Percentiles rank a stretch among this genome's conserved stretches.
phyloP scores from a whole-genome alignment of 164 flowering plant species.

The Vitis amurensis region DNA sequence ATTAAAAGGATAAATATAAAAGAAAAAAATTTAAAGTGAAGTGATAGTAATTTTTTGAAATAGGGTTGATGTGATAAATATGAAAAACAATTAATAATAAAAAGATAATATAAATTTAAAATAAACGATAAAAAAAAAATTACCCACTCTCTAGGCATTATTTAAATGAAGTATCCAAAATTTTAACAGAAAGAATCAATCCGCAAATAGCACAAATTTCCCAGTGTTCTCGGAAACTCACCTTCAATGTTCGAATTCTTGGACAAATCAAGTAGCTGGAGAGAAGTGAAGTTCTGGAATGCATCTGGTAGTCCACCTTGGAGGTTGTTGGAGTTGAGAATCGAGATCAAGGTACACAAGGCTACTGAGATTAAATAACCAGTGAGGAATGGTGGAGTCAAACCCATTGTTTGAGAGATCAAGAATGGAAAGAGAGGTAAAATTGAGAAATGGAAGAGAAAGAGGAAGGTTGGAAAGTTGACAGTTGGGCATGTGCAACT shows the following conservation, averaged over 20 bases:
- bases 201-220: constrained; percentile 13
- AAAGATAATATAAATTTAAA: too few species aligned
- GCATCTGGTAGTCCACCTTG: too few species aligned
- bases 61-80: too few species aligned
- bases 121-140: too few species aligned
- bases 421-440: constrained; percentile 9
- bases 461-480: neutral
- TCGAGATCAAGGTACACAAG: constrained; percentile 9
- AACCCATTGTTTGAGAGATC: constrained; percentile 15
- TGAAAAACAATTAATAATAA: too few species aligned
- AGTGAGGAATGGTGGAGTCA: constrained; percentile 1
- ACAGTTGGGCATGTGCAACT: constrained; percentile 17
- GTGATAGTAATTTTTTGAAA: too few species aligned
- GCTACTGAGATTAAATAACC: constrained; percentile 14
- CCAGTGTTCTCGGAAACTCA: neutral
- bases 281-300: too few species aligned
- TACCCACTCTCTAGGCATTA: too few species aligned
- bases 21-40: too few species aligned
- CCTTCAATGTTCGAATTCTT: neutral
- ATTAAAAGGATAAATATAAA: too few species aligned
- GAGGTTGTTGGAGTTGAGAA: neutral
- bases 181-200: neutral
- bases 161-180: too few species aligned
- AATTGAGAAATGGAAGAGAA: constrained; percentile 3
- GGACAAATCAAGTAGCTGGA: constrained; percentile 1